These are phyloP conservation scores for Coemansia aciculifera DNA, from an alignment of 192 early-diverging fungal species.

Conservation along the genomic window DNA sequence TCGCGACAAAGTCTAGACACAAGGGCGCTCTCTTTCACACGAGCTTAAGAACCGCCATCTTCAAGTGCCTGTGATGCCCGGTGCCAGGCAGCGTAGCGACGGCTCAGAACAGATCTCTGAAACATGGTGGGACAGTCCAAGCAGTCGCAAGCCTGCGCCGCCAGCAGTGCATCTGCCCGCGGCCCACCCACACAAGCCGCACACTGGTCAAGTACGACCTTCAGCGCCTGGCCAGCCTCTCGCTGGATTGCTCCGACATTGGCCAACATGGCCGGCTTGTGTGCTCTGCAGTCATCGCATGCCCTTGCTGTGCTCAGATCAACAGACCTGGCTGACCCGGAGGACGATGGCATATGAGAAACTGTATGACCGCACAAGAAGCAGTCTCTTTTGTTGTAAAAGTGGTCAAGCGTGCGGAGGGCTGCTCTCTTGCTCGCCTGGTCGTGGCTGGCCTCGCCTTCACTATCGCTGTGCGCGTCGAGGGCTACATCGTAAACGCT, in stretches of 20 bases:
- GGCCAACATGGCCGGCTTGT: slow-evolving; percentile 16
- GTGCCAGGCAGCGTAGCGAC: slow-evolving; percentile 23
- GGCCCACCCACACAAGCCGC: slow-evolving; percentile 27
- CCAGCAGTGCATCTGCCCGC: slow-evolving; percentile 32
- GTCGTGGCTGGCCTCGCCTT: slow-evolving; percentile 1
- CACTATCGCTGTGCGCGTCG: slow-evolving; percentile 10
- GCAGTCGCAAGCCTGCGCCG: slow-evolving; percentile 33
- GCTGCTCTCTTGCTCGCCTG: background rate
- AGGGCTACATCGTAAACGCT: slow-evolving; percentile 13
- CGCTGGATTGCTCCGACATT: slow-evolving; percentile 12
- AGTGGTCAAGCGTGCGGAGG: slow-evolving; percentile 39
- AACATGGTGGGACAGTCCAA: slow-evolving; percentile 43
- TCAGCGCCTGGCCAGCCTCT: slow-evolving; percentile 8
- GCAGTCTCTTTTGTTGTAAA: slow-evolving; percentile 41
- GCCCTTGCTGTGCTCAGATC: slow-evolving; percentile 3
- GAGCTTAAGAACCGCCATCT: background rate
- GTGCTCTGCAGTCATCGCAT: slow-evolving; percentile 20
- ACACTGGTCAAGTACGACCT: slow-evolving; percentile 21
- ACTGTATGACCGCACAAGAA: slow-evolving; percentile 30
- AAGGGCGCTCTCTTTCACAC: no score
- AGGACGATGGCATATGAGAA: background rate
- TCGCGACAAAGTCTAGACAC: background rate
- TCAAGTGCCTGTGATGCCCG: slow-evolving; percentile 4
- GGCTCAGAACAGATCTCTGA: slow-evolving; percentile 15
- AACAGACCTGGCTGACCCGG: background rate